Conservation (phyloP, 306 rosid genomes). For the Vigna mungo region DNA sequence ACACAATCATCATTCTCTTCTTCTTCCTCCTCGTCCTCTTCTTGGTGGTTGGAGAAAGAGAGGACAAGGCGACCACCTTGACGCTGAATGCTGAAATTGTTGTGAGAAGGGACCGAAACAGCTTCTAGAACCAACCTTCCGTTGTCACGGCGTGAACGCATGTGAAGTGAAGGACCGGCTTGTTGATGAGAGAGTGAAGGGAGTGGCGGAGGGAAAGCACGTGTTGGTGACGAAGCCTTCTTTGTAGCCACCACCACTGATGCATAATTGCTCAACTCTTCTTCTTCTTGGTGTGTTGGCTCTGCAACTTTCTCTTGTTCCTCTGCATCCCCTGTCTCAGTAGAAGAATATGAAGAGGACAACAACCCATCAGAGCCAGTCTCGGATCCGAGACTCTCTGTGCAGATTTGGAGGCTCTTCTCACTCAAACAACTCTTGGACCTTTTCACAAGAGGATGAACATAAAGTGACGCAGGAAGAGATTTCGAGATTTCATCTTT, state of each 20-base stretch:
- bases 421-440: conserved; percentile 59
- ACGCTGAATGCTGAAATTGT: conserved; percentile 68
- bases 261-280: conserved; percentile 39
- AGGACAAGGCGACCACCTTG: conserved; percentile 85
- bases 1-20: conserved; percentile 13
- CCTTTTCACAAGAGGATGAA: conserved; percentile 84
- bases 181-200: conserved; percentile 57
- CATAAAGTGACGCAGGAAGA: conserved; percentile 57
- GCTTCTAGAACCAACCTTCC: conserved; percentile 83
- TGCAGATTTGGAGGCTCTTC: conserved; percentile 81
- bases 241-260: conserved; percentile 18
- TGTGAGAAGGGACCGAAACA: conserved; percentile 62
- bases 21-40: conserved; percentile 26
- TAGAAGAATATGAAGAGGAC: conserved; percentile 59
- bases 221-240: conserved; percentile 41
- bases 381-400: conserved; percentile 96
- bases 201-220: conserved; percentile 78
- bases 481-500: conserved; percentile 51
- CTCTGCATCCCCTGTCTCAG: conserved; percentile 51
- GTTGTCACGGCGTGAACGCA: conserved; percentile 71
- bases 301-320: conserved; percentile 21
- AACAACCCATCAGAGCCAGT: conserved; percentile 82
- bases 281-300: not conserved
- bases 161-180: conserved; percentile 60
- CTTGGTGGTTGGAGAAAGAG: conserved; percentile 51